Conservation (phyloP, 2,329 filamentous ascomycete genomes). For the Pseudocercospora cruenta region DNA sequence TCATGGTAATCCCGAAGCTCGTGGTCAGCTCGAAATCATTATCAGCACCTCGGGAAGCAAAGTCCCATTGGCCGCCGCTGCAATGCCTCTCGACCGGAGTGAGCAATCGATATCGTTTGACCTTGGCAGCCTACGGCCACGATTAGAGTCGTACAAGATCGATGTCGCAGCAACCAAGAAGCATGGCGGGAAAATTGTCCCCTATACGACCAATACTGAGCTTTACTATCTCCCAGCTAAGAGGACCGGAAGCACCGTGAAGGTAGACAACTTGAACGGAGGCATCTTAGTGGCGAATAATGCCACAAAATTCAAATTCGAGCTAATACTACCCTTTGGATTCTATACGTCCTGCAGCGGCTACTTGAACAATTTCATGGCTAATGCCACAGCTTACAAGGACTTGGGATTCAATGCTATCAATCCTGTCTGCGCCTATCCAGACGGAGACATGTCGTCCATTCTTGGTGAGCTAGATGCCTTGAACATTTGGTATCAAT, state of each 20-base stretch:
- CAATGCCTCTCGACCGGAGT: neutral
- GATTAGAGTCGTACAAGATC: slow-evolving; percentile 43
- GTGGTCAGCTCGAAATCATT: slow-evolving; percentile 21
- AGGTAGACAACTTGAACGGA: slow-evolving; percentile 53
- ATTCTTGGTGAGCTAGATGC: slow-evolving; percentile 51
- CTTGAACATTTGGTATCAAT: slow-evolving; percentile 51
- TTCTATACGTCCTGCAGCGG: slow-evolving; percentile 50
- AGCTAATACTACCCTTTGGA: slow-evolving; percentile 51
- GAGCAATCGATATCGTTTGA: slow-evolving; percentile 41
- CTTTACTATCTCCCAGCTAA: slow-evolving; percentile 49
- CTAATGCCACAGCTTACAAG: slow-evolving; percentile 46
- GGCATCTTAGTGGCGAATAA: slow-evolving; percentile 49
- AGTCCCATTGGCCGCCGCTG: neutral
- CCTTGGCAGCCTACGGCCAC: slow-evolving; percentile 34
- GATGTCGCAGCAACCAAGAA: slow-evolving; percentile 34
- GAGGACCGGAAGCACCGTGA: slow-evolving; percentile 50
- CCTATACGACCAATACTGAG: slow-evolving; percentile 42
- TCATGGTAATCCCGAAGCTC: neutral
- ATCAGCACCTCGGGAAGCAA: slow-evolving; percentile 19
- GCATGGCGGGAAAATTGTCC: neutral
- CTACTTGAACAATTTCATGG: slow-evolving; percentile 38
- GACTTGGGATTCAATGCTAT: slow-evolving; percentile 53
- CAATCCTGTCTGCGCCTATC: slow-evolving; percentile 49
- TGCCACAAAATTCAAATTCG: slow-evolving; percentile 39
- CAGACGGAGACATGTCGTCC: slow-evolving; percentile 42